Evolutionary conservation across 2,329 filamentous ascomycete genomes (phyloP), one percentile per base, ranked within the genome.

Genomic region (Pseudogymnoascus sp.): DNA sequence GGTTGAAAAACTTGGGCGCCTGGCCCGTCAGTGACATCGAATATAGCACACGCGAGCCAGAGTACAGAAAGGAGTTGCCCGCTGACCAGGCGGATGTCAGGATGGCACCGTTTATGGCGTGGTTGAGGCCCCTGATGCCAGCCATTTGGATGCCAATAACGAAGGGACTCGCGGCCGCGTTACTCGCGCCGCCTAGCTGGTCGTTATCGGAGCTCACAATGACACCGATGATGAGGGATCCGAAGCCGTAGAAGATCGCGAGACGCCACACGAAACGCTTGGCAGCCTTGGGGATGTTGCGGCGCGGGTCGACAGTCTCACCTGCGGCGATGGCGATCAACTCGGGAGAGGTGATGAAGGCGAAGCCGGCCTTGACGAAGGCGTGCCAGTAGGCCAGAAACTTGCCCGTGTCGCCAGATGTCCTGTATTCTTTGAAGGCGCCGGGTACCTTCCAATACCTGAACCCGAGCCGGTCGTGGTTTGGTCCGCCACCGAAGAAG

Each of bases 101-200:
- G 68, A 90, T 83, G 13, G 83, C 85, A 29, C 81, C 86, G 70
- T 90, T 90, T 77, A 90, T 88, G 68, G 88, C 80, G 66, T 84
- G 83, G 70, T 86, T 83, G 4, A 90, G 80, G 1, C 80, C 83
- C 1, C 76, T 74, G 68, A 92, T 90, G 11, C 83, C 81, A 5
- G 88, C 81, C 29, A 81, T 78, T 71, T 86, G 81, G 76, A 91
- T 90, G 42, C 87, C 87, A 33, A 80, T 70, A 11, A 80, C 78
- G 65, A 76, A 77, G 60, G 81, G 71, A 44, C 79, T 82, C 2
- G 81, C 80, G 66, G 82, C 83, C 2, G 69, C 69, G 50, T 59
- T 68, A 1, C 81, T 80, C 38, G 78, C 76, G 46, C 76, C 77
- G 2, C 77, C 75, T 9, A 93, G 80, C 6, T 79, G 79, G 0